Evolutionary conservation across 441 rosid genomes (phyloP), one percentile per base, ranked within the genome.

Genomic region (Raphanus hybrid): DNA sequence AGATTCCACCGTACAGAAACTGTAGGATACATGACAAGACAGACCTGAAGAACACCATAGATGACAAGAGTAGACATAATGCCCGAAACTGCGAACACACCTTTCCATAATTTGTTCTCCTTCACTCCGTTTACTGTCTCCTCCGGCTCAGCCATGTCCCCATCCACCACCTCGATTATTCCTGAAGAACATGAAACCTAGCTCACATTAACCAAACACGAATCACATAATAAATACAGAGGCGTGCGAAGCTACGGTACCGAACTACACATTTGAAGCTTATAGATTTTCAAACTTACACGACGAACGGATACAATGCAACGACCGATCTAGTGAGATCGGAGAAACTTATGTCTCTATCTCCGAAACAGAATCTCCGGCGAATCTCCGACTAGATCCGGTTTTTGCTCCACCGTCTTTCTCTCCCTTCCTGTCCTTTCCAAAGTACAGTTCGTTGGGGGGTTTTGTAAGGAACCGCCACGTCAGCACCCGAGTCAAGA

Each of bases 61-160:
- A 90, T 84, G 74, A 93, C 93, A 63, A 93, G 98, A 60, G 98
- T 91, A 67, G 76, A 73, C 95, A 93, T 90, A 85, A 93, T 91
- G 67, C 98, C 97, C 20, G 81, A 12, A 26, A 91, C 90, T 3
- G 97, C 91, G 27, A 91, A 84, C 20, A 83, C 74, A 66, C 86
- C 91, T 86, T 89, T 87, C 91, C 92, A 84, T 74, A 91, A n/a
- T 81, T 82, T 87, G 75, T 75, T 83, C 79, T 83, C 86, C 71
- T 76, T 87, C 65, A 74, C 82, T 41, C 63, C 84, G 18, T 75
- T 74, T 69, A 73, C 66, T 61, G 85, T 39, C 43, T 73, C 81
- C 43, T 73, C 81, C 63, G 89, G 78, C 70, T 86, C 94, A 60
- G 94, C 92, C 98, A 93, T 93, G 57, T 76, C 86, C 85, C 86